Conservation (phyloP, 2,329 filamentous ascomycete genomes). For the Fusarium globosum region DNA sequence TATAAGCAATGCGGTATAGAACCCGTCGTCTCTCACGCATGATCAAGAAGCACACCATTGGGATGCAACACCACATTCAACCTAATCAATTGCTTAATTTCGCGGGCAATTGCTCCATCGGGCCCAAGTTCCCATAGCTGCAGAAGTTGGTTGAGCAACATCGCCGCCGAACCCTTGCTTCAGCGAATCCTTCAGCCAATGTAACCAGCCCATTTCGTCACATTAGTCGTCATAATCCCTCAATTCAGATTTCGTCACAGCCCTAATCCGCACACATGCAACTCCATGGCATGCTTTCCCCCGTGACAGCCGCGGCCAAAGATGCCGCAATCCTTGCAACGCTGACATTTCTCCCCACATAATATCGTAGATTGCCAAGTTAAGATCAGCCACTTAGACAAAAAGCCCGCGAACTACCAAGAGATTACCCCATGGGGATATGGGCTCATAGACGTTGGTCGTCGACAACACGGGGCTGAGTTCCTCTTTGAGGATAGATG, state of each 20-base stretch:
- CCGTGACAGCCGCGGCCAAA: constrained; percentile 31
- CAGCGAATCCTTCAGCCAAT: neutral
- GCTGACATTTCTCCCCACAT: constrained; percentile 14
- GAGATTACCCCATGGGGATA: constrained; percentile 34
- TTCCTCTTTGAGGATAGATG: constrained; percentile 40
- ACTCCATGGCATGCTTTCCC: neutral
- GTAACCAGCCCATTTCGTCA: constrained; percentile 13
- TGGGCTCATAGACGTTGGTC: constrained; percentile 9
- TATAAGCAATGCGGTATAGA: neutral
- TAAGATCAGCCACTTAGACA: constrained; percentile 22
- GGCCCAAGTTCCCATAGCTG: constrained; percentile 3
- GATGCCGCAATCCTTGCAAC: constrained; percentile 27
- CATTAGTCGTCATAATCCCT: constrained; percentile 14
- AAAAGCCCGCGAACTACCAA: constrained; percentile 19
- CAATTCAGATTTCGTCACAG: neutral
- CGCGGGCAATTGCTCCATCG: neutral
- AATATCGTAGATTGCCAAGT: constrained; percentile 27
- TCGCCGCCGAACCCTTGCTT: neutral
- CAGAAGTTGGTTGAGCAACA: neutral
- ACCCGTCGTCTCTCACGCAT: neutral
- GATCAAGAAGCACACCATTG: neutral
- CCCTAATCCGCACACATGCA: constrained; percentile 19
- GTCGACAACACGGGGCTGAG: constrained; percentile 19
- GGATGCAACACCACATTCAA: neutral
- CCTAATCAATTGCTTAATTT: neutral